phyloP scores from a whole-genome alignment of 805 yeast genomes.

The Spathaspora hagerdaliae region DNA sequence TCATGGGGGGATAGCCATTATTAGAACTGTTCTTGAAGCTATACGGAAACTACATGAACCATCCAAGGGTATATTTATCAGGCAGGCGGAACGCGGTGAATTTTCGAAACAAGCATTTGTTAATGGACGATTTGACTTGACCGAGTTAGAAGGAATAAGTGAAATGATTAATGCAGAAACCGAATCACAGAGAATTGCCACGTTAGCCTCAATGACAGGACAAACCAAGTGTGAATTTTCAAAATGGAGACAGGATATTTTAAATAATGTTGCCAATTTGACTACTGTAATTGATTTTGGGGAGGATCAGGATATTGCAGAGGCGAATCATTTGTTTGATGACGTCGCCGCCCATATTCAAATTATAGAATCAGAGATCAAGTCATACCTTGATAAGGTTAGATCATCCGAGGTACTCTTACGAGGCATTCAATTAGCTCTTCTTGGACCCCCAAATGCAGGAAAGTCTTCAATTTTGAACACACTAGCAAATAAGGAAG shows the following conservation, averaged over 20 bases:
- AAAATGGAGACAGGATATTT: conserved; percentile 64
- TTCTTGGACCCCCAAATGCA: conserved; percentile 93
- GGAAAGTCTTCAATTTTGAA: conserved; percentile 91
- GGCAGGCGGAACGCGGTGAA: conserved; percentile 93
- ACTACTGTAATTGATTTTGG: conserved; percentile 94
- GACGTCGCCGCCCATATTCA: conserved; percentile 44
- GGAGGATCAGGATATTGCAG: conserved; percentile 84
- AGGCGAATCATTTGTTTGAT: conserved; percentile 49
- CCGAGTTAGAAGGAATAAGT: conserved; percentile 86
- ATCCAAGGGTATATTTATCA: conserved; percentile 35
- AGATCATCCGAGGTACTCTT: conserved; percentile 59
- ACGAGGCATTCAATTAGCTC: conserved; percentile 66
- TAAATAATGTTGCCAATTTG: conserved; percentile 65
- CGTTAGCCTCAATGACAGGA: conserved; percentile 72
- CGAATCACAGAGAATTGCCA: conserved; percentile 76
- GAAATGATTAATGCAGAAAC: conserved; percentile 93
- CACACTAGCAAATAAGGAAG: conserved; percentile 68
- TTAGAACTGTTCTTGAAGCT: conserved; percentile 61
- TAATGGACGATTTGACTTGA: conserved; percentile 78
- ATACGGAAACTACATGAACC: conserved; percentile 52
- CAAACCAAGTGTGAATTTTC: conserved; percentile 50
- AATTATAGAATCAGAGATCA: conserved; percentile 43
- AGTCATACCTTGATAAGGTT: conserved; percentile 41
- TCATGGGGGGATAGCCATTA: conserved; percentile 91
- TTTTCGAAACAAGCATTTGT: conserved; percentile 83